Evolutionary conservation across 805 yeast genomes (phyloP), one percentile per base, ranked within the genome.

Genomic region (Wickerhamomyces bisporus): DNA sequence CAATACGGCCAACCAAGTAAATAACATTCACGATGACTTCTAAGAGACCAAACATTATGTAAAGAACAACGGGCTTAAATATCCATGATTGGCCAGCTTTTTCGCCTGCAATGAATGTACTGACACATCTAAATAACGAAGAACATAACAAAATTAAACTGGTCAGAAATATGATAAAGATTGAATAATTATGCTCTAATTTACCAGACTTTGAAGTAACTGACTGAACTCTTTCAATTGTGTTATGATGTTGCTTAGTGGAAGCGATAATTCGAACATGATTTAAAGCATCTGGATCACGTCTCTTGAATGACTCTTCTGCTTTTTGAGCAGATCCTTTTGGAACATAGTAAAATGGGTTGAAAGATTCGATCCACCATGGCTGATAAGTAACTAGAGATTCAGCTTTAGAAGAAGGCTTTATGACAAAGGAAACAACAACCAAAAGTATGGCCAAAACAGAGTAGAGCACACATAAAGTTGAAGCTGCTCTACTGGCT

Each of bases 291-390:
- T 67, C 60, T 36, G 72, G 73, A 51, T 71, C 74, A 52, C 75
- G 55, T 38, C 60, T 58, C 60, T 66, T 66, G 42, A 72, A 71
- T 0, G 72, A 55, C 28, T 58, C 64, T 45, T 64, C 75, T 12
- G 79, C 81, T 33, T 62, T 58, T 39, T 61, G 61, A 8, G 71
- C 64, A 2, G 86, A 77, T 36, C 68, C 68, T 41, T 68, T 70
- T 43, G 68, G 66, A 12, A 79, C 81, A 60, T 68, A 83, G 58
- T 83, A 84, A 35, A 65, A 61, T 14, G 79, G 70, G 18, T 62
- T 52, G 48, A 82, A 81, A 5, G 77, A 70, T 55, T 79, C 78
- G 51, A 84, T 78, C 93, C 93, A 84, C 73, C 81, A 79, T 26
- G 94, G 86, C 54, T 78, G 85, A 55, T 76, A 82, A 34, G 73